Conservation (phyloP, 805 yeast species). For the Candida vartiovaarae region DNA sequence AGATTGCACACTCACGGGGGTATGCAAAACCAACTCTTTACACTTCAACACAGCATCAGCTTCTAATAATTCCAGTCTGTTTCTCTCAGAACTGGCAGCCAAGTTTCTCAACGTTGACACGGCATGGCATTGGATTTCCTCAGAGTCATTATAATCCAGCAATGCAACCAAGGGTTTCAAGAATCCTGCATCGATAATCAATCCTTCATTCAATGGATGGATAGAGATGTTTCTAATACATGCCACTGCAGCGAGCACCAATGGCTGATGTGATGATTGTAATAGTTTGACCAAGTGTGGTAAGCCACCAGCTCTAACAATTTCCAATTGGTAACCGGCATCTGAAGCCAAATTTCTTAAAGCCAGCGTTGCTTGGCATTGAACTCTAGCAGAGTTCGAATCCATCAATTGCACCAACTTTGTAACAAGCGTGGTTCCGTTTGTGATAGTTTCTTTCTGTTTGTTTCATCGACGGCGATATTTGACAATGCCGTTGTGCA, state of each 20-base stretch:
- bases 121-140: slow-evolving; percentile 97
- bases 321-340: slow-evolving; percentile 90
- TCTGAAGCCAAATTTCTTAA: slow-evolving; percentile 94
- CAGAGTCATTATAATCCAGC: slow-evolving; percentile 78
- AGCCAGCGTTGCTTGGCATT: slow-evolving; percentile 97
- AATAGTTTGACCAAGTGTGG: slow-evolving; percentile 87
- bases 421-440: slow-evolving; percentile 84
- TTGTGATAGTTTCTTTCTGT: slow-evolving; percentile 80
- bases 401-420: slow-evolving; percentile 90
- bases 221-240: slow-evolving; percentile 96
- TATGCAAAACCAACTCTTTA: slow-evolving; percentile 73
- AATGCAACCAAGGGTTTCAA: slow-evolving; percentile 82
- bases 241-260: slow-evolving; percentile 94
- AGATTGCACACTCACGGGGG: slow-evolving; percentile 90
- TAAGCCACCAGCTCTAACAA: slow-evolving; percentile 91
- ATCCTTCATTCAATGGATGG: slow-evolving; percentile 92
- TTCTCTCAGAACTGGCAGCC: slow-evolving; percentile 93
- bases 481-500: slow-evolving; percentile 96
- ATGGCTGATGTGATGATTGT: slow-evolving; percentile 84
- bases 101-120: slow-evolving; percentile 92
- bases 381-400: slow-evolving; percentile 88
- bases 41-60: slow-evolving; percentile 96
- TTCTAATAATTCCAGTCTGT: slow-evolving; percentile 83
- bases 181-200: slow-evolving; percentile 95
- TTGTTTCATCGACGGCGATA: slow-evolving; percentile 92